Conservation (phyloP, 257 asterid species). For the Nicotiana tabacum region DNA sequence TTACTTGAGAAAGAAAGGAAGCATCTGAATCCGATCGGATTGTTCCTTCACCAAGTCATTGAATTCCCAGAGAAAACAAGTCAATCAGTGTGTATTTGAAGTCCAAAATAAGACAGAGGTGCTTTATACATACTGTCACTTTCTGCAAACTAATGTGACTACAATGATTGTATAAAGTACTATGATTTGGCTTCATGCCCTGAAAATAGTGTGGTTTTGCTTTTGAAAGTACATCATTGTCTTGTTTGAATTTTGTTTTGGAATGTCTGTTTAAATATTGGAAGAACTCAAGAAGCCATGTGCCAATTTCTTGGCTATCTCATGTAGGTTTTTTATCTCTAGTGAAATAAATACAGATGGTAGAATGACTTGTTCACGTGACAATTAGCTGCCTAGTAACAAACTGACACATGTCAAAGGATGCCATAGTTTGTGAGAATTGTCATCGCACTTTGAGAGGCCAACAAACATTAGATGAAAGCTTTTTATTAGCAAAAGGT, state of each 20-base stretch:
- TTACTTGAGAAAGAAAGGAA: constrained; percentile 61
- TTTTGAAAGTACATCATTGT: not conserved
- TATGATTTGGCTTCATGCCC: not conserved
- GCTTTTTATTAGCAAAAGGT: not conserved
- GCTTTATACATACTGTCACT: not conserved
- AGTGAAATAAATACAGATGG: not conserved
- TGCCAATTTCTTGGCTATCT: not conserved
- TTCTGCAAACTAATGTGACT: not conserved
- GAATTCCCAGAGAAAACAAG: not conserved
- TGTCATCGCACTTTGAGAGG: not conserved
- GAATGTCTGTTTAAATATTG: not conserved
- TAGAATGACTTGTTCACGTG: not conserved
- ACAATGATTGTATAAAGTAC: not conserved
- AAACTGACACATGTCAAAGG: not conserved
- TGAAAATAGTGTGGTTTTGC: not conserved
- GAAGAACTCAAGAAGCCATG: not conserved
- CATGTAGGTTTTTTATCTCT: not conserved
- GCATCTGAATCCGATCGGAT: constrained; percentile 36
- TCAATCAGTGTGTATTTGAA: not conserved
- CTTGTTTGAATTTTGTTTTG: not conserved
- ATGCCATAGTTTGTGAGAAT: not conserved
- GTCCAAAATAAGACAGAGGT: not conserved
- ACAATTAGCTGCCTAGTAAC: not conserved
- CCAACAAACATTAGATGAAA: not conserved
- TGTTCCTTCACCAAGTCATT: constrained; percentile 7